Base-by-base conservation (phyloP, 2,329 filamentous ascomycete species). In the Fusarium liriodendri region DNA sequence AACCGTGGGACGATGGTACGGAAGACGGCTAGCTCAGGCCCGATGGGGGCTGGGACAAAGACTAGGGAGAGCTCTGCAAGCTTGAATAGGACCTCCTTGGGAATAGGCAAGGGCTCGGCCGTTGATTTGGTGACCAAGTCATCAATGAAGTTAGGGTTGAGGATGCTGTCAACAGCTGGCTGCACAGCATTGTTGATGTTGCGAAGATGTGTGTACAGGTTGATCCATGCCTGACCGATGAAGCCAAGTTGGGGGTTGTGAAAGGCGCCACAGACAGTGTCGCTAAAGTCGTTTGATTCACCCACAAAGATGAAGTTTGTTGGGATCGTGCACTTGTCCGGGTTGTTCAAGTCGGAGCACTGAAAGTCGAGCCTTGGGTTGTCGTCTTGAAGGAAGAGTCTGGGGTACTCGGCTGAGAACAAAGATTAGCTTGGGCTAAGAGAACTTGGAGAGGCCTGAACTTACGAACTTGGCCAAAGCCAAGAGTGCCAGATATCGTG, bases 111-210 rank as follows among this genome's bases (percentile, higher is more conserved):
- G 4, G 54, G 54, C 10, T 58, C 33, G 8, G 54, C 54, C 2
- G 54, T 58, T 38, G 54, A 58, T 9, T 58, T 58, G 9, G 54
- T 38, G 33, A 58, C 38, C 2, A 60, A 4, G 6, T 45, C 37
- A 20, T 60, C 37, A n/a, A 60, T 60, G 18, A 60, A 60, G 25
- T 60, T 45, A 5, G 57, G 33, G 38, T 42, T 42, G 37, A 60
- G 57, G 7, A 60, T 60, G 8, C 57, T 7, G 18, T 60, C 37
- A 6, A 60, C 57, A 10, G 57, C 57, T 18, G 57, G 57, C 38
- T 60, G 57, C 3, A 60, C 57, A 10, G 57, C 57, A 13, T 60
- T 42, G 37, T 60, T 60, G 37, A 60, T 60, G 16, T 60, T 60
- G 22, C 57, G 57, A 38, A 60, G 57, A 5, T 60, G 57, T 6